phyloP scores from a whole-genome alignment of 306 rosid species.

The Cicer yamashitae region DNA sequence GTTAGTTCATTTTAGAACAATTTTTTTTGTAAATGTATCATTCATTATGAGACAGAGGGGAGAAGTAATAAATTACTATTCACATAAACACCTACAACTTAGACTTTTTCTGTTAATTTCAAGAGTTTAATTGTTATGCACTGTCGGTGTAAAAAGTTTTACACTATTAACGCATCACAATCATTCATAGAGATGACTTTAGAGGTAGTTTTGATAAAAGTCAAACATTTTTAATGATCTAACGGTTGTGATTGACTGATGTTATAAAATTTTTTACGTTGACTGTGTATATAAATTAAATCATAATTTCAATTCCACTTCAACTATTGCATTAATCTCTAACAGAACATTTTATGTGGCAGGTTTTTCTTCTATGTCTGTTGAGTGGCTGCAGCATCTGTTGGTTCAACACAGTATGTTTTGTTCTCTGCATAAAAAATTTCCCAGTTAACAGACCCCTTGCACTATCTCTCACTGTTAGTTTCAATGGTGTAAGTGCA shows the following conservation, averaged over 20 bases:
- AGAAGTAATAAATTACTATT: not conserved
- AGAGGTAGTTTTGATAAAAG: no score
- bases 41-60: no score
- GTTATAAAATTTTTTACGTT: no score
- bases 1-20: no score
- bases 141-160: no score
- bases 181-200: no score
- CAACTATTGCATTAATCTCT: not conserved
- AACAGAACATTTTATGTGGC: conserved; percentile 12
- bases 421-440: conserved; percentile 86
- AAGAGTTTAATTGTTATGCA: no score
- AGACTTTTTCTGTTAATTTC: conserved; percentile 4
- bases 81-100: not conserved
- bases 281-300: no score
- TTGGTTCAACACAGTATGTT: conserved; percentile 99
- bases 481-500: conserved; percentile 97
- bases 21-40: no score
- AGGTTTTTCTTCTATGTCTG: conserved; percentile 83
- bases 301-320: not conserved
- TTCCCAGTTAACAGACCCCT: conserved; percentile 82
- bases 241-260: no score
- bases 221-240: no score
- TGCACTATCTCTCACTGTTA: conserved; percentile 87
- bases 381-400: conserved; percentile 93
- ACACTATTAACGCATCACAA: no score